Evolutionary conservation across 1,284 basidiomycete species (phyloP).

Genomic region (Ustilago trichophora): DNA sequence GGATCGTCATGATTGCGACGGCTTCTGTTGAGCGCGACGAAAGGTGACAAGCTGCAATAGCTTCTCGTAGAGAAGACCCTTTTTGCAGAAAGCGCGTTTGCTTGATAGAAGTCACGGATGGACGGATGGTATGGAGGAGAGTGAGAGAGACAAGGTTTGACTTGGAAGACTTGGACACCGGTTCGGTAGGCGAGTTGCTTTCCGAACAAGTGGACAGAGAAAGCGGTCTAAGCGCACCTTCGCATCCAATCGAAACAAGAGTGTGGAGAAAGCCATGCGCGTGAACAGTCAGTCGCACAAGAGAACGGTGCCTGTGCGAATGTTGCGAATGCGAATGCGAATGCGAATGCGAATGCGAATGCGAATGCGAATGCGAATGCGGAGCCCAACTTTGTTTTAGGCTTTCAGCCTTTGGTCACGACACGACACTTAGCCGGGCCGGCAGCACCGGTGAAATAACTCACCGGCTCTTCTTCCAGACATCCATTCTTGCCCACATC

Average conservation of each 20-base stretch:
- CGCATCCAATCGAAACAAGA: background rate
- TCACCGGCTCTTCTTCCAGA: conserved; percentile 1
- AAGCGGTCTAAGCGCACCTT: background rate
- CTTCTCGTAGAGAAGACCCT: too few species aligned
- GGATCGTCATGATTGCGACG: conserved; percentile 21
- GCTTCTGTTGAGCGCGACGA: background rate
- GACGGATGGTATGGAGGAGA: background rate
- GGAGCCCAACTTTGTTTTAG: too few species aligned
- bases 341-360: too few species aligned
- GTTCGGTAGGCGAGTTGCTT: background rate
- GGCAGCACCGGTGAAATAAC: conserved; percentile 9
- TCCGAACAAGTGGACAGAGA: background rate
- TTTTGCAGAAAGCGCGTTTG: too few species aligned
- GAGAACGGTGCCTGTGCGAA: too few species aligned
- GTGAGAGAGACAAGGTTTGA: background rate
- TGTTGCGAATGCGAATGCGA: too few species aligned
- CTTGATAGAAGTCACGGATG: background rate
- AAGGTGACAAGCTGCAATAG: too few species aligned
- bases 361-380: too few species aligned
- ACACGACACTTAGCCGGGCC: too few species aligned
- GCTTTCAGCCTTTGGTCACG: too few species aligned
- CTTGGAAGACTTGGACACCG: too few species aligned
- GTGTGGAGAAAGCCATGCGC: conserved; percentile 26
- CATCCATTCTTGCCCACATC: too few species aligned
- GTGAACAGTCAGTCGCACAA: conserved; percentile 4